Evolutionary conservation across 1,284 basidiomycete genomes (phyloP), one percentile per base, ranked within the genome.

Genomic region (Papiliotrema flavescens): DNA sequence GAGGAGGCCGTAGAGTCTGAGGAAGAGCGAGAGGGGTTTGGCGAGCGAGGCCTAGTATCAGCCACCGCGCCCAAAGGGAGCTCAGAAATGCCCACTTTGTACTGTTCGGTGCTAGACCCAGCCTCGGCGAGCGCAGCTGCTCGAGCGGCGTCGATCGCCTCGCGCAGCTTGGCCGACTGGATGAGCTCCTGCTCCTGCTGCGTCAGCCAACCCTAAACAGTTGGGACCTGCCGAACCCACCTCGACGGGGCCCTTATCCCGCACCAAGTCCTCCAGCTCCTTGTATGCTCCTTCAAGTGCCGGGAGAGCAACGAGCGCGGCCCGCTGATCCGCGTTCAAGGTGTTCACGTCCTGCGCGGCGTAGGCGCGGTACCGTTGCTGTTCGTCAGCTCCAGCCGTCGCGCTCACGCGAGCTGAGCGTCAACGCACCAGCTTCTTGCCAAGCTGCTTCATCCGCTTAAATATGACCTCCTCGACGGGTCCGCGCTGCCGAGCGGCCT

Each of bases 301-400:
- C 5, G 90, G 83, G 40, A 93, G 81, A 22, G 82, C 84, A 59
- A 83, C 85, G 49, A 91, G 66, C 1, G 81, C 80, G 32, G 84
- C 82, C 62, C 81, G 85, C 76, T 93, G 90, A 74, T 93, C 90
- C 24, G 89, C 87, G 63, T 93, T 89, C 51, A 93, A 80, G 62
- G 85, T 85, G 45, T 84, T 83, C 1, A 79, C 71, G n/a, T 84
- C 82, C 28, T 82, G 85, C 11, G 81, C 69, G 32, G 84, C 82
- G 72, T 92, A 91, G 14, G 78, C 75, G 48, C 84, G 79, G 78
- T 89, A 83, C 57, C 90, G 84, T 61, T 80, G 80, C 90, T 92
- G 66, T 35, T 34, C 28, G 28, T 51, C 24, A 56, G 13, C 20
- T 6, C n/a, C n/a, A 17, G 22, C 37, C 20, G 19, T 23, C 40